These are phyloP conservation scores for Quercus phellos DNA, from an alignment of 331 rosid genomes.

Conservation along the genomic window DNA sequence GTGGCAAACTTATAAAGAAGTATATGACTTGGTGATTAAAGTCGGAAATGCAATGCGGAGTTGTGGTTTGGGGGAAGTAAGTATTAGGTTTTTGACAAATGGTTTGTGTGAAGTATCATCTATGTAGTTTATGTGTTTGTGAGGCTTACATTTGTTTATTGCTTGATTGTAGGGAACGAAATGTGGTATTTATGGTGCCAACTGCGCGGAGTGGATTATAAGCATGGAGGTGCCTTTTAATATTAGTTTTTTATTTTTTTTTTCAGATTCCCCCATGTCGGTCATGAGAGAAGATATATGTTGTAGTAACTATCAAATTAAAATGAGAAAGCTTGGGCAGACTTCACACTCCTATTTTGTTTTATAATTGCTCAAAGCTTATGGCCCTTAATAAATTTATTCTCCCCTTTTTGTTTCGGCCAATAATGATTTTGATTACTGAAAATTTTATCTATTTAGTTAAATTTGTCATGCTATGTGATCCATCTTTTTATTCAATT, in stretches of 20 bases:
- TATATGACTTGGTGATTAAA: conserved; percentile 64
- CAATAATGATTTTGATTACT: background rate
- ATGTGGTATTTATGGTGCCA: conserved; percentile 91
- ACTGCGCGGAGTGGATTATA: conserved; percentile 83
- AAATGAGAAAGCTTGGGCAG: background rate
- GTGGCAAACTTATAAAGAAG: conserved; percentile 78
- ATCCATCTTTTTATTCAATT: background rate
- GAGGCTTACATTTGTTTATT: conserved; percentile 11
- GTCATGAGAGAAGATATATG: background rate
- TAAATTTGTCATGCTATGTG: too few species aligned
- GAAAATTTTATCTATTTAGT: background rate
- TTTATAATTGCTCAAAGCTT: background rate
- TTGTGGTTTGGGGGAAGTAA: conserved; percentile 67
- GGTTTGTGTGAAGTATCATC: background rate
- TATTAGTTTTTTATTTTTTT: background rate
- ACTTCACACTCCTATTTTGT: background rate
- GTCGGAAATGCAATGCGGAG: conserved; percentile 78
- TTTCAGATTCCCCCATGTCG: background rate
- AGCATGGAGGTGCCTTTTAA: conserved; percentile 80
- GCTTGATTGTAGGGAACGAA: conserved; percentile 62
- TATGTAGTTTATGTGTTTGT: background rate
- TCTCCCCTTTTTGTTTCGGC: background rate
- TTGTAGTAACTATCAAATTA: background rate
- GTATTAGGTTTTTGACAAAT: background rate
- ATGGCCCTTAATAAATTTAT: background rate